phyloP scores from a whole-genome alignment of 176 grass and related monocot species.

The Lolium rigidum region DNA sequence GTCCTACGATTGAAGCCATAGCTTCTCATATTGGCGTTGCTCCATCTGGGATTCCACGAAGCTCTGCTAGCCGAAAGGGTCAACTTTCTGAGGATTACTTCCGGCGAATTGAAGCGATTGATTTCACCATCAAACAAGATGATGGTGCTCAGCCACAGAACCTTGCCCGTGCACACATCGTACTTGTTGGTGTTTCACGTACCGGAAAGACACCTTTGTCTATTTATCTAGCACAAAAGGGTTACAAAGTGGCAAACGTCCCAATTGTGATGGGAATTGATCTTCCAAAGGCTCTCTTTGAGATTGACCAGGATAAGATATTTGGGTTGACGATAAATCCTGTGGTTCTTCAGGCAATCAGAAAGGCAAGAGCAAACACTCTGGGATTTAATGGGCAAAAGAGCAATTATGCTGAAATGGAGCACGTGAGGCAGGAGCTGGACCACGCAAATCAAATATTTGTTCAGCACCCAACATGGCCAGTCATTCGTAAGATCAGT shows the following conservation, averaged over 20 bases:
- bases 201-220: conserved; percentile 95
- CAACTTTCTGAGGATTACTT: conserved; percentile 87
- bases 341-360: conserved; percentile 80
- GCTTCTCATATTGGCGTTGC: conserved; percentile 89
- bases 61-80: conserved; percentile 58
- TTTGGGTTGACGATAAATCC: conserved; percentile 91
- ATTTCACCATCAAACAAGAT: conserved; percentile 99
- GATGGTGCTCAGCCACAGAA: conserved; percentile 93
- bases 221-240: conserved; percentile 96
- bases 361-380: conserved; percentile 81
- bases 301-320: conserved; percentile 78
- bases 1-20: conserved; percentile 89
- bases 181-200: conserved; percentile 93
- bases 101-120: conserved; percentile 81
- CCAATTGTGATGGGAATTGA: conserved; percentile 90
- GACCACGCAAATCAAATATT: conserved; percentile 73
- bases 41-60: conserved; percentile 92
- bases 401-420: conserved; percentile 96
- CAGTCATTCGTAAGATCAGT: conserved; percentile 79
- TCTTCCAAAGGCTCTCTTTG: conserved; percentile 78
- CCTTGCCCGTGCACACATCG: conserved; percentile 70
- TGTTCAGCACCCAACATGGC: conserved; percentile 75
- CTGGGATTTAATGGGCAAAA: conserved; percentile 70
- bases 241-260: conserved; percentile 96
- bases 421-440: conserved; percentile 77